Percentiles rank a stretch among this genome's conserved stretches.
Evolutionary conservation across 78 protist genomes (phyloP).

Genomic region (Corallochytrium limacisporum): DNA sequence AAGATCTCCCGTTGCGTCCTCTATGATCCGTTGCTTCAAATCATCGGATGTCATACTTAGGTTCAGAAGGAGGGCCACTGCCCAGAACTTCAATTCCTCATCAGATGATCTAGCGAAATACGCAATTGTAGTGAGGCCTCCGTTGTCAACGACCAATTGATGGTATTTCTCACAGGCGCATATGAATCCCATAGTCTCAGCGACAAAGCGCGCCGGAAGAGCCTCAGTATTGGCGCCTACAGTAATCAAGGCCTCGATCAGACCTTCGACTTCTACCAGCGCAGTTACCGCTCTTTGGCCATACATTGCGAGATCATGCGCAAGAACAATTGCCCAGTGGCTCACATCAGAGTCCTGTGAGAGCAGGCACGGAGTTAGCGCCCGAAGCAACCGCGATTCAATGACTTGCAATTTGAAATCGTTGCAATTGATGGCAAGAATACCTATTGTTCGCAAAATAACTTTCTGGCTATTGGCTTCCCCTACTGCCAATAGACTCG

Average conservation of each 20-base stretch:
- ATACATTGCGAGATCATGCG: constrained; percentile 17
- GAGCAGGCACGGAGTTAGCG: no score
- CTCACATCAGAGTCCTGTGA: background rate
- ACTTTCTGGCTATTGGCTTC: no score
- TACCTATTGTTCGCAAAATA: no score
- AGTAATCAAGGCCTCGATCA: background rate
- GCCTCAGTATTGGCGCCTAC: background rate
- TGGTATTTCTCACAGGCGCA: background rate
- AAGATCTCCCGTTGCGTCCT: background rate
- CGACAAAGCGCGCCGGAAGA: background rate
- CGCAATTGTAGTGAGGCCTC: background rate
- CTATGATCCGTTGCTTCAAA: background rate
- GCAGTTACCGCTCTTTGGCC: background rate
- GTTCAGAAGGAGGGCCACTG: constrained; percentile 3
- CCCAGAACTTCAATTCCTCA: constrained; percentile 1
- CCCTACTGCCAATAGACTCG: no score
- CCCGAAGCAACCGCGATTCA: no score
- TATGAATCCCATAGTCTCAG: constrained; percentile 3
- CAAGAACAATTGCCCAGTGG: constrained; percentile 10
- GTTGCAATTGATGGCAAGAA: no score
- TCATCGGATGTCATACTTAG: background rate
- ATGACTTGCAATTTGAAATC: no score
- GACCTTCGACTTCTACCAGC: background rate
- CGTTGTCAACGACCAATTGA: background rate
- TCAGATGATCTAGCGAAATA: background rate